Conservation (phyloP, 2,329 filamentous ascomycete genomes). For the Orbilia oligospora region DNA sequence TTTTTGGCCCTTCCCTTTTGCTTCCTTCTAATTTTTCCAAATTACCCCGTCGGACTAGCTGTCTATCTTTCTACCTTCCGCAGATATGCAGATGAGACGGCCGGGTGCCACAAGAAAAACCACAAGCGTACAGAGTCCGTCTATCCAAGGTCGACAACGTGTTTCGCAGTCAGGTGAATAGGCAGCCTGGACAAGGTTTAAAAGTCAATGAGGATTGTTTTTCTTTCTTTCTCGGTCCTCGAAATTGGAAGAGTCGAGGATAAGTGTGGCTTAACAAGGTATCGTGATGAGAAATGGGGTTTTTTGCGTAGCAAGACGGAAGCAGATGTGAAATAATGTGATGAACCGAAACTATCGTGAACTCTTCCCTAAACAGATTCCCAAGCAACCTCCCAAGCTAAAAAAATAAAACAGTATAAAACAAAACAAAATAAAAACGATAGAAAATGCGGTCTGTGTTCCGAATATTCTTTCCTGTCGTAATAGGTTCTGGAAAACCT, state of each 20-base stretch:
- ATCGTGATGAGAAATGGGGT: constrained; percentile 21
- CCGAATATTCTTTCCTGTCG: constrained; percentile 18
- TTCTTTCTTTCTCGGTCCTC: not conserved
- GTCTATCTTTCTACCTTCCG: constrained; percentile 38
- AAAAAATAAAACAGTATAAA: constrained; percentile 3
- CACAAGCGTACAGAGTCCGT: constrained; percentile 26
- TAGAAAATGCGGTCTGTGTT: constrained; percentile 13
- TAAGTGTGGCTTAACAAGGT: constrained; percentile 35
- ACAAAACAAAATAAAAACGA: not conserved
- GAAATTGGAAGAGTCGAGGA: not conserved
- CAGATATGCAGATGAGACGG: constrained; percentile 48
- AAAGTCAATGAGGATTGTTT: constrained; percentile 17
- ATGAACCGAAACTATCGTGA: constrained; percentile 9
- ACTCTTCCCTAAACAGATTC: constrained; percentile 13
- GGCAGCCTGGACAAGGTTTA: constrained; percentile 27
- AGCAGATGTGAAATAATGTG: constrained; percentile 19
- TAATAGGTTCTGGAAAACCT: constrained; percentile 32
- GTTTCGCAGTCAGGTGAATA: constrained; percentile 54
- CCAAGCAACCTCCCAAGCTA: constrained; percentile 54
- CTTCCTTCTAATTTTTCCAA: constrained; percentile 26
- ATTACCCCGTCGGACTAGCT: constrained; percentile 44
- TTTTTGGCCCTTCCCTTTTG: no score
- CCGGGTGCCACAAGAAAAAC: constrained; percentile 51
- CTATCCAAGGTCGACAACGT: constrained; percentile 31
- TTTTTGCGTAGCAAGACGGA: constrained; percentile 55